Percentiles rank a stretch among this genome's conserved stretches.
Evolutionary conservation across 345 rosid genomes (phyloP).

Genomic region (Hibiscus tridactylites): DNA sequence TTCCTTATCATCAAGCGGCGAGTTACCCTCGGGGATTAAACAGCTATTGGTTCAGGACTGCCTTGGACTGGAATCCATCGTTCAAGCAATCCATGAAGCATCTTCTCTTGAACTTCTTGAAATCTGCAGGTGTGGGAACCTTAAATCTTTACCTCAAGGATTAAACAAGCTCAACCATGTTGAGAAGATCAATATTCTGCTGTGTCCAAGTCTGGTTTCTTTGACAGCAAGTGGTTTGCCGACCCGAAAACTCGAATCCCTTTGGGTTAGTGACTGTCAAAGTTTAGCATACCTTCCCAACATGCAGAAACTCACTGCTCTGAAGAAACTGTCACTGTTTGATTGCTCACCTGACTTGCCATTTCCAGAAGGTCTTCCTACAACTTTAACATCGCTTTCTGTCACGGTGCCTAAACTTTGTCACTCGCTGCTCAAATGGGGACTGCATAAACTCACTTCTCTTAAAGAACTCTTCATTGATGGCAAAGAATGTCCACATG

Average conservation of each 20-base stretch:
- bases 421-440: not conserved
- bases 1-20: conserved; percentile 2
- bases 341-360: not conserved
- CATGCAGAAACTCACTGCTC: not conserved
- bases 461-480: not conserved
- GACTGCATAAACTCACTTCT: conserved; percentile 7
- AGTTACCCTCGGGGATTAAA: not conserved
- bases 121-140: not conserved
- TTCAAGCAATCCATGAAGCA: not conserved
- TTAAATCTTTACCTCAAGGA: not conserved
- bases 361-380: not conserved
- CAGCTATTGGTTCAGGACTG: not conserved
- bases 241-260: not conserved
- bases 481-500: conserved; percentile 1
- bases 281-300: not conserved
- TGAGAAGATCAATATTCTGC: not conserved
- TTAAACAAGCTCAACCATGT: conserved; percentile 7
- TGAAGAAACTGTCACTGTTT: not conserved
- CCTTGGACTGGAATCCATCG: not conserved
- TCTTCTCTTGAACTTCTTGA: not conserved
- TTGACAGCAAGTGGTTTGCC: not conserved
- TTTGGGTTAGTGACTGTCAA: not conserved
- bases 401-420: not conserved
- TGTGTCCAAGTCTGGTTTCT: not conserved
- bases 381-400: not conserved